Percentiles rank a stretch among this genome's conserved stretches.
Conservation (phyloP, 306 rosid genomes). For the Castanea mollissima region DNA sequence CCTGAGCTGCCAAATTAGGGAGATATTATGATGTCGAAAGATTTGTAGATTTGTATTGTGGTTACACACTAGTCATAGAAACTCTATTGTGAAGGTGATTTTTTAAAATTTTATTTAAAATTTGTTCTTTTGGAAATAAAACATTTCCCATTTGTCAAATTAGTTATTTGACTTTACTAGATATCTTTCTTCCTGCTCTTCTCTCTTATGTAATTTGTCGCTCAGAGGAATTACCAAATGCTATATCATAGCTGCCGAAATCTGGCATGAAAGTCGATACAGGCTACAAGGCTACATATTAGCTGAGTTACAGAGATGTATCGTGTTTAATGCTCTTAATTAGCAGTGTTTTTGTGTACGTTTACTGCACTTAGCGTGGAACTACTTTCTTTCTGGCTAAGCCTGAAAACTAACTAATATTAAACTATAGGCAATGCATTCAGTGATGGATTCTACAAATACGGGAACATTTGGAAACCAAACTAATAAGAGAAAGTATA, state of each 20-base stretch:
- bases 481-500: too few relatives aligned
- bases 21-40: conserved; percentile 46
- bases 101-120: neutral
- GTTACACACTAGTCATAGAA: conserved; percentile 56
- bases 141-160: conserved; percentile 27
- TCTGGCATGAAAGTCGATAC: neutral
- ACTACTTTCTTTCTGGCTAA: too few relatives aligned
- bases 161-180: conserved; percentile 2
- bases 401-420: too few relatives aligned
- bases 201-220: neutral
- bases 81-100: conserved; percentile 37
- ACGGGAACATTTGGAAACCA: too few relatives aligned
- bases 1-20: conserved; percentile 36
- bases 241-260: neutral
- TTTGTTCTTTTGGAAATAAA: conserved; percentile 38
- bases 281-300: too few relatives aligned
- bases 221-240: neutral
- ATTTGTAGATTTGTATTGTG: conserved; percentile 62
- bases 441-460: too few relatives aligned
- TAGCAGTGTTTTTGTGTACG: too few relatives aligned
- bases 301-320: too few relatives aligned
- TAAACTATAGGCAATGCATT: too few relatives aligned
- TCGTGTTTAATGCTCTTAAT: too few relatives aligned
- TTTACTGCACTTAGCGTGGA: too few relatives aligned
- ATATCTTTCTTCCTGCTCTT: neutral